Evolutionary conservation across 805 yeast species (phyloP), one percentile per base, ranked within the genome.

Genomic region (Spathaspora gorwiae): DNA sequence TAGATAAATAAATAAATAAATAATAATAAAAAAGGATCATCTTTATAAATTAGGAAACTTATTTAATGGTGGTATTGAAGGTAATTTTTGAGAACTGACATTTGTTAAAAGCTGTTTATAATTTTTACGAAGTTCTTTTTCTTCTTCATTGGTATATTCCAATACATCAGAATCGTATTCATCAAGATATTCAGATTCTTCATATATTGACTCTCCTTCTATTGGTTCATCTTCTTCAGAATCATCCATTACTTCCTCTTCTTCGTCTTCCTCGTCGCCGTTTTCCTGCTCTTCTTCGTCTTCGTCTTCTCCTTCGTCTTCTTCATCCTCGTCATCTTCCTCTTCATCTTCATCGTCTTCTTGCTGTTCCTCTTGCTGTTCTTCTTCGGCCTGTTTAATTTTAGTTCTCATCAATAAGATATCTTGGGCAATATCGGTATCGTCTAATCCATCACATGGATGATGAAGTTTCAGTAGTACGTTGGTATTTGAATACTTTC

Each of bases 401-500:
- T 43, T 45, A 26, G 46, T 47, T 29, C 59, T 47, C 43, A 65
- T 47, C 19, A 48, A 27, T 9, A 10, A 11, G 40, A 65, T 41
- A 48, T 66, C 72, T 39, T 50, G 26, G 15, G 56, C 59, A 24
- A 65, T 56, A 24, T 64, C 69, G 1, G 46, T 45, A 34, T 19
- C 12, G 26, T 24, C 30, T 38, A 62, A 49, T 0, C 66, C 65
- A 6, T 44, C 10, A 38, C 65, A 58, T 7, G 48, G 36, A 27
- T 43, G 12, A 19, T 19, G 24, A 19, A 19, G 5, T 19, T 19
- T 19, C 24, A 19, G 24, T 19, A 19, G 24, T 19, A 19, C 24
- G 5, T 19, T 19, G 9, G 9, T 29, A 11, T 9, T 9, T 9
- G 12, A 9, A 12, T 26, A 11, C 15, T 11, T 24, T 26, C 47